Base-by-base conservation (phyloP, 106 monocot genomes). In the Dioscorea alata region DNA sequence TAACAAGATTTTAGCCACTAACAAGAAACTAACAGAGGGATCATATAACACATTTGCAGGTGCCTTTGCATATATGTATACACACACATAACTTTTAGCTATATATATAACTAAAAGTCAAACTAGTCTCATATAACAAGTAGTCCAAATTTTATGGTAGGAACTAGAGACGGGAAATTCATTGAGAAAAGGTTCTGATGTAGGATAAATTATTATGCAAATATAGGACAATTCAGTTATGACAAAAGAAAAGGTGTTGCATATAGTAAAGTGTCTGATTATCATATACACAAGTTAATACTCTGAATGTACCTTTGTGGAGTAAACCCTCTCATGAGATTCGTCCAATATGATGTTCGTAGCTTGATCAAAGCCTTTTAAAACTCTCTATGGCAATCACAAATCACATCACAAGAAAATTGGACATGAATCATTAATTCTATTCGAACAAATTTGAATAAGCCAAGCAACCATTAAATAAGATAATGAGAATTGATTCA, bases 281-380 rank as follows among this genome's bases (percentile, higher is more conserved):
- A 42, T 42, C 42, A 42, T 42, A 42, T 42, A 28, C 4, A 42
- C 42, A 42, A 42, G 42, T 0, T 42, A 42, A 3, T 2, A 0
- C 10, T 10, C 42, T 8, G 42, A 42, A 71, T 16, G 28, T 57
- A 96, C 96, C 89, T 82, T 96, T 59, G 92, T 96, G 23, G 96
- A 96, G 57, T 96, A 92, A 63, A 96, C 96, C 57, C 88, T 72
- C 73, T 96, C 91, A 70, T 96, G 96, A 50, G 96, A 96, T 78
- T 96, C 96, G 70, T 96, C 91, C 50, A 96, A 84, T 79, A 96
- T 96, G 63, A 96, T 82, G 74, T 96, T 96, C 49, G 96, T 96
- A 35, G 96, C 96, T 66, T 92, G 91, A 63, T 96, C 96, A 82
- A 84, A 96, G 22, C 96, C 96, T 80, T 89, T 96, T 69, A 96